phyloP scores from a whole-genome alignment of 2,329 filamentous ascomycete species.

The Pyrenochaeta sp. region DNA sequence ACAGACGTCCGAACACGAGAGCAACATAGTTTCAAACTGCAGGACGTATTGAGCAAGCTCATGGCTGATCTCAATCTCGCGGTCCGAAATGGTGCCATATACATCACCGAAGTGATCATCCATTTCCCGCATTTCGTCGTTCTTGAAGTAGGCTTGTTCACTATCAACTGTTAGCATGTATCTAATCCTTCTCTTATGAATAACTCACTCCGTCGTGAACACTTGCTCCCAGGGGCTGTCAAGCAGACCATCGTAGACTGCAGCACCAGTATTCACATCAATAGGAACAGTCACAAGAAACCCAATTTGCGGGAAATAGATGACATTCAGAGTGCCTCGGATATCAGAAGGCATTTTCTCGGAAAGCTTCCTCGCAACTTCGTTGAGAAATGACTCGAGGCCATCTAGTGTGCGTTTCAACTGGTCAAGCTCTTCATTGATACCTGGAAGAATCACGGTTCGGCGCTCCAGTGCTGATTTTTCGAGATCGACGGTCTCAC shows the following conservation, averaged over 20 bases:
- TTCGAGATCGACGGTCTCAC: slow-evolving; percentile 78
- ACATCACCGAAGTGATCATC: slow-evolving; percentile 85
- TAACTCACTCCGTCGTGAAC: slow-evolving; percentile 68
- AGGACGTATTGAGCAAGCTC: slow-evolving; percentile 75
- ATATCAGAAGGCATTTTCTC: slow-evolving; percentile 66
- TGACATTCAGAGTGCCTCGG: slow-evolving; percentile 70
- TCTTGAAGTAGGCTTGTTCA: slow-evolving; percentile 84
- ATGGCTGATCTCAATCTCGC: slow-evolving; percentile 88
- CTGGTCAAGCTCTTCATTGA: slow-evolving; percentile 78
- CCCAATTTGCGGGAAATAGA: slow-evolving; percentile 90
- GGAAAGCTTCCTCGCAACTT: slow-evolving; percentile 71
- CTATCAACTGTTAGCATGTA: slow-evolving; percentile 10
- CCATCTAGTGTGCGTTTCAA: slow-evolving; percentile 81
- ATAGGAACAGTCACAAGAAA: slow-evolving; percentile 80
- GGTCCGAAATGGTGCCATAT: slow-evolving; percentile 85
- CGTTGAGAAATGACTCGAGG: slow-evolving; percentile 74
- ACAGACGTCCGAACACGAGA: slow-evolving; percentile 76
- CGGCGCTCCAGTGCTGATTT: slow-evolving; percentile 74
- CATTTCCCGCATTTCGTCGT: slow-evolving; percentile 78
- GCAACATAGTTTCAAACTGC: slow-evolving; percentile 70
- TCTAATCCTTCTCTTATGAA: no score
- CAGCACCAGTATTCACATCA: slow-evolving; percentile 64
- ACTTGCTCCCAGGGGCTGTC: slow-evolving; percentile 76
- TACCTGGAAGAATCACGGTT: slow-evolving; percentile 74
- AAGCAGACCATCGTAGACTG: slow-evolving; percentile 67